Evolutionary conservation across 2,329 filamentous ascomycete genomes (phyloP).

Genomic region (Alternaria sp.): DNA sequence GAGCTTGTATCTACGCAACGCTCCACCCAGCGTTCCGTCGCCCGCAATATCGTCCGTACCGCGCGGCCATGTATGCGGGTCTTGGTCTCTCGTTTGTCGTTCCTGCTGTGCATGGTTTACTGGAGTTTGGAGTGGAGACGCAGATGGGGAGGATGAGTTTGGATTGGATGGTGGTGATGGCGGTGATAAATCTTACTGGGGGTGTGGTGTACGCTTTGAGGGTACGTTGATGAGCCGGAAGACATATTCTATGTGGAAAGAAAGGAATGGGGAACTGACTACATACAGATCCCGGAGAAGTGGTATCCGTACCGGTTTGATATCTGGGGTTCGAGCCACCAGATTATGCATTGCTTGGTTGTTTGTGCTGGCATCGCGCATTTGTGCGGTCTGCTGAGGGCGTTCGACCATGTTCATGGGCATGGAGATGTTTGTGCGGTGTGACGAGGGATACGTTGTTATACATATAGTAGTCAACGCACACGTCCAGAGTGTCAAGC

Average conservation of each 20-base stretch:
- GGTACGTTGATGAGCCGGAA: not conserved
- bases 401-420: conserved; percentile 45
- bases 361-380: conserved; percentile 49
- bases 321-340: conserved; percentile 56
- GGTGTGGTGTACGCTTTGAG: not conserved
- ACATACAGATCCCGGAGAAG: conserved; percentile 52
- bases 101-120: conserved; percentile 2
- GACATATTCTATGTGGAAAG: too few relatives aligned
- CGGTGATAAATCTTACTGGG: conserved; percentile 11
- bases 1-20: not conserved
- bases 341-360: conserved; percentile 58
- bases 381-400: conserved; percentile 45
- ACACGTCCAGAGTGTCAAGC: too few relatives aligned
- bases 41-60: not conserved
- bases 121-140: conserved; percentile 19
- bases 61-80: not conserved
- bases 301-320: conserved; percentile 55
- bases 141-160: conserved; percentile 24
- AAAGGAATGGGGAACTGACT: conserved; percentile 3
- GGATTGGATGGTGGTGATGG: conserved; percentile 27
- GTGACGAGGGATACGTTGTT: not conserved
- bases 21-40: not conserved
- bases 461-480: too few relatives aligned
- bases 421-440: not conserved
- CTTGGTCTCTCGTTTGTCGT: not conserved